Percentiles rank a stretch among this genome's conserved stretches.
Evolutionary conservation across 2,329 filamentous ascomycete species (phyloP).

Genomic region (Fusarium sp.): DNA sequence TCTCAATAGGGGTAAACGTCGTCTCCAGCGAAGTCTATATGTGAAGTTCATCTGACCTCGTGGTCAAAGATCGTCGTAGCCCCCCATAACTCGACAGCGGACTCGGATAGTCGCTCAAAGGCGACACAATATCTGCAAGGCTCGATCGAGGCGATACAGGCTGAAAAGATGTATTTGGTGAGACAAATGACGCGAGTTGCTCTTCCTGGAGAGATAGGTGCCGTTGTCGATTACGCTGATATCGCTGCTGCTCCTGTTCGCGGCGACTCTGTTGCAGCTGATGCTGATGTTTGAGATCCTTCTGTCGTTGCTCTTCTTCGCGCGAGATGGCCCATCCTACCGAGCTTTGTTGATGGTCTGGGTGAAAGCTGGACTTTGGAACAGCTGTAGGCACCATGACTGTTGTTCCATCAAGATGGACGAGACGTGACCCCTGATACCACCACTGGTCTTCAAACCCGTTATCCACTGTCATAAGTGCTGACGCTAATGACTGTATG

Average conservation of each 20-base stretch:
- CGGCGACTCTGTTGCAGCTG: slow-evolving; percentile 17
- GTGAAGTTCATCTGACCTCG: slow-evolving; percentile 44
- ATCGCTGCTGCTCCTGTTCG: slow-evolving; percentile 2
- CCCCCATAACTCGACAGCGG: slow-evolving; percentile 38
- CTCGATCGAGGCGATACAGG: slow-evolving; percentile 34
- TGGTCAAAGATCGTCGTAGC: slow-evolving; percentile 42
- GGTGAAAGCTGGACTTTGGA: slow-evolving; percentile 22
- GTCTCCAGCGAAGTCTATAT: background rate
- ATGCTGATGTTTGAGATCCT: slow-evolving; percentile 7
- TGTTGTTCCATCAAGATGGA: slow-evolving; percentile 40
- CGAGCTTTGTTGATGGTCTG: slow-evolving; percentile 24
- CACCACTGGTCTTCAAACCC: slow-evolving; percentile 70
- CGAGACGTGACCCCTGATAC: slow-evolving; percentile 58
- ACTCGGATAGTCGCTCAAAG: slow-evolving; percentile 43
- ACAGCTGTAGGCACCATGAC: slow-evolving; percentile 33
- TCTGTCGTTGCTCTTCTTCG: slow-evolving; percentile 14
- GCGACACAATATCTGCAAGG: slow-evolving; percentile 41
- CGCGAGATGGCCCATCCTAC: slow-evolving; percentile 35
- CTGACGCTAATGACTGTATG: slow-evolving; percentile 62
- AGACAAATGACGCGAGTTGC: slow-evolving; percentile 16
- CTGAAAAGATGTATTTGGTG: slow-evolving; percentile 26
- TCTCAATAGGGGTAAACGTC: background rate
- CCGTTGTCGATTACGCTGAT: slow-evolving; percentile 9
- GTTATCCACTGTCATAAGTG: slow-evolving; percentile 68
- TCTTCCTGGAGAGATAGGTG: slow-evolving; percentile 31